phyloP scores from a whole-genome alignment of 352 stramenopile genomes.

The Globisporangium irregulare region DNA sequence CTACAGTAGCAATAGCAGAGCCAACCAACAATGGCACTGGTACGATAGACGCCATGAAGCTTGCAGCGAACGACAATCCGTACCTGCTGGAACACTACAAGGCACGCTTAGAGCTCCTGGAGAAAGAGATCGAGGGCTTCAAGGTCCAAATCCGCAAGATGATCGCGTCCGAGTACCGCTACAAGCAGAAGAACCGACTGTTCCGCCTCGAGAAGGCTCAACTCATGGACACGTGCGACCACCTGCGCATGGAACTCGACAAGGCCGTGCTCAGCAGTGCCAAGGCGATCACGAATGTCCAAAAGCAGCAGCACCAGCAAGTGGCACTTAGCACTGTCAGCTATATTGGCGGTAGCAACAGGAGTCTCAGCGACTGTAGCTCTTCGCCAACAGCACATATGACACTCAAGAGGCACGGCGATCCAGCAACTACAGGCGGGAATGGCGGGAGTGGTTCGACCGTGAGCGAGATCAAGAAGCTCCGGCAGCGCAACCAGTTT shows the following conservation, averaged over 20 bases:
- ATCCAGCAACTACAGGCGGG: neutral
- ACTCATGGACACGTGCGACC: conserved; percentile 46
- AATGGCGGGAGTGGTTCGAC: conserved; percentile 4
- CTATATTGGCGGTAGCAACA: neutral
- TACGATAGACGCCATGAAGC: neutral
- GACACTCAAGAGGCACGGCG: neutral
- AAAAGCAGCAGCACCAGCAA: conserved; percentile 14
- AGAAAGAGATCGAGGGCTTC: conserved; percentile 54
- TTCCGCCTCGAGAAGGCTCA: conserved; percentile 44
- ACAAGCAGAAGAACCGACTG: conserved; percentile 68
- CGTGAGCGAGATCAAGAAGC: conserved; percentile 44
- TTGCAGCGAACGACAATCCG: conserved; percentile 45
- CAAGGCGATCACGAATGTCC: conserved; percentile 28
- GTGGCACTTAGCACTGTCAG: neutral
- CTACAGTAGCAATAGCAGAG: neutral
- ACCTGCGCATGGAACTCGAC: conserved; percentile 45
- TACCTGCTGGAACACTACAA: conserved; percentile 69
- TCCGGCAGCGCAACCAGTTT: conserved; percentile 55
- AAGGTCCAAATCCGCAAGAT: conserved; percentile 77
- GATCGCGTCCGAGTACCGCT: conserved; percentile 70
- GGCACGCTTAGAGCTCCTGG: conserved; percentile 43
- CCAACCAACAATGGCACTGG: conserved; percentile 1
- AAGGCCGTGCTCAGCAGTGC: conserved; percentile 31
- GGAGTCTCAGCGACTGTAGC: neutral
- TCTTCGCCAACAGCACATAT: neutral